Base-by-base conservation (phyloP, 352 stramenopile species). In the Globisporangium paddicum region DNA sequence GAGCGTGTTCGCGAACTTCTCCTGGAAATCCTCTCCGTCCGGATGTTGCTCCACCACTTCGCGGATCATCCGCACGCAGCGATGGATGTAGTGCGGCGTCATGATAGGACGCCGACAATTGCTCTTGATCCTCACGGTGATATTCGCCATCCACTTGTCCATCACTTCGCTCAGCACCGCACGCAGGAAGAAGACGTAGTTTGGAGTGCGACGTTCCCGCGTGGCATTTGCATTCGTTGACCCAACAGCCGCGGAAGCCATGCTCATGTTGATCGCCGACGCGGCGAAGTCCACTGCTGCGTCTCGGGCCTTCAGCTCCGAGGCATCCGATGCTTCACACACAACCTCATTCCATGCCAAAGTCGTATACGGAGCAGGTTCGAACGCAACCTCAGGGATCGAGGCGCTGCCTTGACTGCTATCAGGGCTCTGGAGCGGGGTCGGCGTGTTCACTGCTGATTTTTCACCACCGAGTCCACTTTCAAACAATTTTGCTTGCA, bases 141-240 rank as follows among this genome's bases (percentile, higher is more conserved):
- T 74, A 41, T 84, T 90, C 18, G 82, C 80, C 80, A 93, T 90
- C 86, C 86, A 95, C 60, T 95, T 95, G 67, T 95, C 84, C 86
- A 95, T 93, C 5, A 82, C 78, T 60, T 95, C 86, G 48, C 73
- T 92, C 35, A 95, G 66, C 26, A 94, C 71, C 21, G 82, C 86
- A 47, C 86, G 74, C 18, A 95, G 77, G 49, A 95, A 87, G 61
- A 95, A 95, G 23, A 93, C 73, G 65, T 93, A 93, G 66, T 91
- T 93, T 51, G 84, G 84, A 13, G 78, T 90, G 30, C 79, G 73
- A 38, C 84, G 75, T 62, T 90, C 81, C 56, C 82, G 76, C 21
- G 79, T 93, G 11, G 84, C 79, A 62, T 91, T 91, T 23, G 77
- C 79, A 48, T 77, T 90, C 11, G 83, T 90, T 13, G 82, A 79